Evolutionary conservation across 805 yeast genomes (phyloP).

Genomic region (Candida tallmaniae): DNA sequence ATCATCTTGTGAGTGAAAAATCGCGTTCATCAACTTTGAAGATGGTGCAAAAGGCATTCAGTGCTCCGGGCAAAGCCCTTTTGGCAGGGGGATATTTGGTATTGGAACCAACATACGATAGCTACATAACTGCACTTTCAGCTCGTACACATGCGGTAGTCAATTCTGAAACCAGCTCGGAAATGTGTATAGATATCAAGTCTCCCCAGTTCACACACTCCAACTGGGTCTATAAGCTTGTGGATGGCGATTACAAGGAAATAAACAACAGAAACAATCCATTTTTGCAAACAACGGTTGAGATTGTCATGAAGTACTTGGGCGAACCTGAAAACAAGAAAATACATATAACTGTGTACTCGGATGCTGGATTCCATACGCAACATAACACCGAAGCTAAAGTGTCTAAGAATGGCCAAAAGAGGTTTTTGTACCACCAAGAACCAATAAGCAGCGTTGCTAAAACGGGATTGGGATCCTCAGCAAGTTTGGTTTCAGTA

Average conservation of each 20-base stretch:
- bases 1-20: slow-evolving; percentile 1
- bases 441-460: slow-evolving; percentile 65
- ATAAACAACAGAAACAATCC: slow-evolving; percentile 51
- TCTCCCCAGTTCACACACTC: slow-evolving; percentile 79
- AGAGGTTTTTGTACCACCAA: slow-evolving; percentile 56
- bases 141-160: slow-evolving; percentile 83
- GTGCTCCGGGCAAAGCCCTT: slow-evolving; percentile 95
- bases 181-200: slow-evolving; percentile 35
- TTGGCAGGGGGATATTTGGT: slow-evolving; percentile 95
- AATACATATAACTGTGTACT: slow-evolving; percentile 54
- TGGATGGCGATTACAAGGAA: slow-evolving; percentile 18
- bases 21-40: neutral
- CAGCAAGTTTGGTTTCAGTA: slow-evolving; percentile 88
- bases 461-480: slow-evolving; percentile 94
- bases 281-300: slow-evolving; percentile 63
- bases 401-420: slow-evolving; percentile 30
- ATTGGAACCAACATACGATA: slow-evolving; percentile 65
- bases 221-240: slow-evolving; percentile 52
- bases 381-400: slow-evolving; percentile 44
- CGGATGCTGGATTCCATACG: slow-evolving; percentile 89
- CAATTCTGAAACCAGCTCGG: neutral
- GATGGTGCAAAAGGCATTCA: slow-evolving; percentile 45
- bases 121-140: slow-evolving; percentile 83
- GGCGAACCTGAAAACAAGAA: slow-evolving; percentile 19
- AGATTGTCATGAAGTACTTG: slow-evolving; percentile 52